These are phyloP conservation scores for Carallia brachiata DNA, from an alignment of 345 rosid species.

Conservation along the genomic window DNA sequence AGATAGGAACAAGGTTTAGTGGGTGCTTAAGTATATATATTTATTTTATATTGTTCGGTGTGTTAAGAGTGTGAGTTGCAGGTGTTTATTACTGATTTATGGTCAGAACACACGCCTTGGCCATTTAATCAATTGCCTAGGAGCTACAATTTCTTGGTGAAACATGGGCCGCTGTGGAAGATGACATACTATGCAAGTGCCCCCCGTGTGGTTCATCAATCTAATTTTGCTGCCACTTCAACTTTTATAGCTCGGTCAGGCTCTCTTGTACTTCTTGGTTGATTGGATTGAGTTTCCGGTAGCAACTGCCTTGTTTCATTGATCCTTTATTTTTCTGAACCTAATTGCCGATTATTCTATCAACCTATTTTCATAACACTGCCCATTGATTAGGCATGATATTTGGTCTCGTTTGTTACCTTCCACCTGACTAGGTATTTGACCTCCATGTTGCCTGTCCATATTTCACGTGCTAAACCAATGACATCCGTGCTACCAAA, in stretches of 20 bases:
- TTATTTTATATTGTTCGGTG: conserved; percentile 12
- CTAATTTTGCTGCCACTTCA: conserved; percentile 97
- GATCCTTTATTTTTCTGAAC: not conserved
- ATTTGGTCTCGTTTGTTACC: not conserved
- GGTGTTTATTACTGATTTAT: conserved; percentile 95
- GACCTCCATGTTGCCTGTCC: not conserved
- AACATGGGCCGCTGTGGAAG: conserved; percentile 88
- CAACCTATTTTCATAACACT: not conserved
- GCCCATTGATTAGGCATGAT: not conserved
- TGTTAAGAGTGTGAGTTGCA: conserved; percentile 50
- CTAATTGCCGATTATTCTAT: not conserved
- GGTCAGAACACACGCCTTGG: conserved; percentile 99
- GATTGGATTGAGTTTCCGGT: not conserved
- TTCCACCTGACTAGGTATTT: not conserved
- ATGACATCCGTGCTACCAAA: no score
- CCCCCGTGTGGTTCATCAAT: conserved; percentile 85
- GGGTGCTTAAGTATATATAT: conserved; percentile 10
- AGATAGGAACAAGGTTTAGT: not conserved
- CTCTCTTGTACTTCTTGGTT: conserved; percentile 16
- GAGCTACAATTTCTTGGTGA: conserved; percentile 94
- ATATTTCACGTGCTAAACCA: not conserved
- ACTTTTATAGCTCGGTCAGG: conserved; percentile 92
- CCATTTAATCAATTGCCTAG: conserved; percentile 97
- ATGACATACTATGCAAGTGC: conserved; percentile 88
- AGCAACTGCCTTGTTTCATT: not conserved